A percentile compares a stretch with the other conserved stretches of the same genome.
Conservation (phyloP, 331 rosid species). For the Arachis monticola region DNA sequence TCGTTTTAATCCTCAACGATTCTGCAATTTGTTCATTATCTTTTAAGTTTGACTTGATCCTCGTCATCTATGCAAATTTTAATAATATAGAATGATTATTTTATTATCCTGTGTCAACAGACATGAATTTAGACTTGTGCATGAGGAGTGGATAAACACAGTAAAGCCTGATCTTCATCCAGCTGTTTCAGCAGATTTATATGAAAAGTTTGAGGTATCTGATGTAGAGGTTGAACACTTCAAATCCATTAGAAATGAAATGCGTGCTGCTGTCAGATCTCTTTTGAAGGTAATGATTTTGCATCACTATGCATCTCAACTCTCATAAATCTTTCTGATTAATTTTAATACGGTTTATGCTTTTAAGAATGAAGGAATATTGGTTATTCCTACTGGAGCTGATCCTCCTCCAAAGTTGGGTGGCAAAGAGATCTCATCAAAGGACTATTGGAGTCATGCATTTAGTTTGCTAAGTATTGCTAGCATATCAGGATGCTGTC, state of each 20-base stretch:
- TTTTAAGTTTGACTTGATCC: constrained; percentile 3
- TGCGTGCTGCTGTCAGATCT: constrained; percentile 57
- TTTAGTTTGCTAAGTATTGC: constrained; percentile 81
- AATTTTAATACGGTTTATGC: constrained; percentile 12
- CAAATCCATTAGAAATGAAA: constrained; percentile 61
- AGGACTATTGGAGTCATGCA: constrained; percentile 66
- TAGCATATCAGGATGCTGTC: constrained; percentile 97
- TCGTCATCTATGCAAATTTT: not conserved
- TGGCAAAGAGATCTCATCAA: constrained; percentile 72
- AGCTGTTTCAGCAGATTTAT: constrained; percentile 47
- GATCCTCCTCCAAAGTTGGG: constrained; percentile 97
- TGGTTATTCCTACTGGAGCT: constrained; percentile 86
- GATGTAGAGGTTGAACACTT: constrained; percentile 56
- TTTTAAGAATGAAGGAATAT: constrained; percentile 87
- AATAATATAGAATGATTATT: not conserved
- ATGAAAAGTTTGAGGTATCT: constrained; percentile 47
- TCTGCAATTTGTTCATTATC: not conserved
- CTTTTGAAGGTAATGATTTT: constrained; percentile 66
- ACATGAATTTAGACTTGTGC: constrained; percentile 59
- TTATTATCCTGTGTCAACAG: constrained; percentile 41
- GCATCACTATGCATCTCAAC: not conserved
- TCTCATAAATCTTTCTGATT: not conserved
- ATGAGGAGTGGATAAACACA: constrained; percentile 62
- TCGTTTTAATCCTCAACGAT: not conserved
- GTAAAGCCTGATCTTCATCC: constrained; percentile 65